Base-by-base conservation (phyloP, 768 basidiomycete genomes). In the Leccinum fibrillosum region DNA sequence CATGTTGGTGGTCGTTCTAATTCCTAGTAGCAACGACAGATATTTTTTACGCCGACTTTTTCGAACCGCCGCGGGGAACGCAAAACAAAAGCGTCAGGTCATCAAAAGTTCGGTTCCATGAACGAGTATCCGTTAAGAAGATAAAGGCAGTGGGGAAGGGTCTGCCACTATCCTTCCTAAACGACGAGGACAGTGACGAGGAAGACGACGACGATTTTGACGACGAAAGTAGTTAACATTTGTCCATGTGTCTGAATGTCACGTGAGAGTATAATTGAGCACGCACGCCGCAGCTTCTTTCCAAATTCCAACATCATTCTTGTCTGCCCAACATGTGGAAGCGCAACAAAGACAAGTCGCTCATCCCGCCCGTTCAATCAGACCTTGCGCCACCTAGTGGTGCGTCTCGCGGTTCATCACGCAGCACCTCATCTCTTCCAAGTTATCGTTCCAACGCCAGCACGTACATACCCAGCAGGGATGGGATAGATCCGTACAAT, bases 91-190 rank as follows among this genome's bases (percentile, higher is more conserved):
- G 39, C 34, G 57, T 23, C 44, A 63, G 61, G 44, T 66, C 70
- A 12, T 60, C 63, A 42, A 83, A 78, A 56, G 93, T 94, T 11
- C 86, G 89, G 21, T 95, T 95, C 69, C 82, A 86, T 66, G 88
- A 92, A 4, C 80, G 86, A 65, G 93, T 95, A 26, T 77, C 84
- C 37, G 88, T 94, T 37, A 93, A 86, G 75, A 88, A 82, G 49
- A 93, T 94, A 66, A 86, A 86, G 64, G 76, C 86, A 1, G 82
- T 83, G 21, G 88, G 88, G 3, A 91, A 83, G 69, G 83, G 82
- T 49, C 74, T 82, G 55, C 82, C 86, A 4, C 66, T 88, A 21
- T 80, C 74, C 8, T 62, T 68, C 17, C 73, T 79, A 66, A 72
- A 67, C 30, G 68, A 67, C 1, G 71, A 70, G 5, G 70, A 69